phyloP scores from a whole-genome alignment of 2,329 filamentous ascomycete genomes.

The Paraconiothyrium sp. region DNA sequence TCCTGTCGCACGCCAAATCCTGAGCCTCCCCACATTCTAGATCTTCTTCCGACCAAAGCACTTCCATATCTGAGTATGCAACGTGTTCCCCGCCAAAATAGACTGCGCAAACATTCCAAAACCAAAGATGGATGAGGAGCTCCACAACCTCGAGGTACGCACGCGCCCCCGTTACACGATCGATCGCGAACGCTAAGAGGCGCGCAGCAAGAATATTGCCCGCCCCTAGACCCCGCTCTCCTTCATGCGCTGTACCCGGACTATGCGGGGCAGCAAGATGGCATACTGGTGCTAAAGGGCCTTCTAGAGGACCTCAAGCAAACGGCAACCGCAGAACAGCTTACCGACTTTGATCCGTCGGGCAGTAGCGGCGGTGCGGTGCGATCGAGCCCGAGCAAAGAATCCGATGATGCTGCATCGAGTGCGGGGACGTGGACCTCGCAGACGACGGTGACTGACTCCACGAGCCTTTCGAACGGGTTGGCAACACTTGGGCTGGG shows the following conservation, averaged over 20 bases:
- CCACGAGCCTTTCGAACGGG: conserved; percentile 60
- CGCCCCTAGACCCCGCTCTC: conserved; percentile 78
- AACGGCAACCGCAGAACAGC: conserved; percentile 72
- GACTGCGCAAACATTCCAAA: conserved; percentile 36
- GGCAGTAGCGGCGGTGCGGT: conserved; percentile 65
- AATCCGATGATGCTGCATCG: conserved; percentile 41
- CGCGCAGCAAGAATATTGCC: conserved; percentile 73
- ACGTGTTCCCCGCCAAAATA: conserved; percentile 24
- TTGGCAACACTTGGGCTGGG: conserved; percentile 50
- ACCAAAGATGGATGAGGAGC: conserved; percentile 48
- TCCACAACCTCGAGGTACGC: conserved; percentile 45
- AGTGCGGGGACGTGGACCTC: conserved; percentile 51
- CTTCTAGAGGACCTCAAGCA: conserved; percentile 73
- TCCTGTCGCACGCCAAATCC: background rate
- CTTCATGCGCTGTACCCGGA: conserved; percentile 80
- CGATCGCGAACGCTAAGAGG: conserved; percentile 23
- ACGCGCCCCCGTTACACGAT: conserved; percentile 8
- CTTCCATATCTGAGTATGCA: conserved; percentile 37
- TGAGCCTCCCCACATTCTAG: background rate
- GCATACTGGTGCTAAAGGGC: conserved; percentile 63
- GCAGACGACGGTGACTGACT: conserved; percentile 59
- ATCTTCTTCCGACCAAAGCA: background rate
- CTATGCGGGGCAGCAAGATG: conserved; percentile 68
- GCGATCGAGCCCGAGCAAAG: conserved; percentile 29
- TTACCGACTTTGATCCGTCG: conserved; percentile 80